Base-by-base conservation (phyloP, 139 green algal species). In the Haematococcus lacustris region DNA sequence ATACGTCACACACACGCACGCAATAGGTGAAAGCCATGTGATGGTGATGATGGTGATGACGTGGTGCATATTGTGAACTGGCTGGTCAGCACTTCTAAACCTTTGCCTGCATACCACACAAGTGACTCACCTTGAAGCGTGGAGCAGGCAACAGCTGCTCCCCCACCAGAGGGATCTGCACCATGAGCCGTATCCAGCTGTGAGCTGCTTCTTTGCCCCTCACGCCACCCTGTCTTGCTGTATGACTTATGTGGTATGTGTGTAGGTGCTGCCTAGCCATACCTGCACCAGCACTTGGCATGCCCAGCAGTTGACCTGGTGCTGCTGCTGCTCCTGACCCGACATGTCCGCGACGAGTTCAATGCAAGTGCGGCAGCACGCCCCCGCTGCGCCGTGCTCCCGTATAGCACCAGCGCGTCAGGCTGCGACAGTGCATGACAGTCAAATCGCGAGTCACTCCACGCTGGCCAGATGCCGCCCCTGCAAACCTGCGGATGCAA, bases 231-330 rank as follows among this genome's bases (percentile, higher is more conserved):
- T 57, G 47, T 28, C 13, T 21, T 21, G 13, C 13, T 57, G 47
- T 21, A 57, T 21, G 47, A 57, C 47, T 21, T 28, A 57, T 13
- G 13, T 13, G 21, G 21, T 21, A 57, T 57, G 47, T 57, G 47
- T 13, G 4, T 33, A 32, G 25, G 57, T 64, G 57, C 21, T 35
- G 4, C 25, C 57, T 9, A 26, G 57, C 57, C 13, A 64, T 21
- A 80, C 51, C 23, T 73, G 51, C 0, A 80, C 70, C 35, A 76
- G 64, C 2, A 80, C 53, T 2, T 68, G 43, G 65, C 75, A 80
- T 1, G 75, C 75, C 75, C 75, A 80, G 70, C 75, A 80, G 50
- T 66, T 66, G 23, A 66, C 60, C 38, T 66, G 66, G 35, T 69
- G n/a, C n/a, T n/a, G n/a, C n/a, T n/a, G n/a, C n/a, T n/a, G n/a